A percentile compares a stretch with the other conserved stretches of the same genome.
Conservation (phyloP, 1,284 basidiomycete species). For the Mycena sp. region DNA sequence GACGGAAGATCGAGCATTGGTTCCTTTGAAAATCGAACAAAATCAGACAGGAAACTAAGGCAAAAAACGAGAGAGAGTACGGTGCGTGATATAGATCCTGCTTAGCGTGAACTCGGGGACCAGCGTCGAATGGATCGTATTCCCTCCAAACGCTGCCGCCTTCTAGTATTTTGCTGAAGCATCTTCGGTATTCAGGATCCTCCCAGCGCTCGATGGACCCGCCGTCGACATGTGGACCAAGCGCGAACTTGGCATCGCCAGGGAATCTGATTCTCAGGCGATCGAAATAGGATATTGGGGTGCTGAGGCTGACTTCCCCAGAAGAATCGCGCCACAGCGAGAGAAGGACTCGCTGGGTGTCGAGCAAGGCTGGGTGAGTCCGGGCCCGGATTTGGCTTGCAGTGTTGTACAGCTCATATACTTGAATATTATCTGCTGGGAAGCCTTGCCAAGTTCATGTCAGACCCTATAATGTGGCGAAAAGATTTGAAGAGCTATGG, state of each 20-base stretch:
- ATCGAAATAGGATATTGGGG: constrained; percentile 80
- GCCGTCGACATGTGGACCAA: constrained; percentile 83
- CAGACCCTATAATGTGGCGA: not conserved
- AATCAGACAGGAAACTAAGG: too few species aligned
- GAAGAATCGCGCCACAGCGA: constrained; percentile 63
- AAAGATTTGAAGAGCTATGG: not conserved
- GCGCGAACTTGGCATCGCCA: constrained; percentile 67
- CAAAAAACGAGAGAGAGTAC: too few species aligned
- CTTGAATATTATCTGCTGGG: constrained; percentile 74
- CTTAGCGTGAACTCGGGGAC: constrained; percentile 59
- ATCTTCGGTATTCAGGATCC: constrained; percentile 67
- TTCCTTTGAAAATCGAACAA: constrained; percentile 56
- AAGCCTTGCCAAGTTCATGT: constrained; percentile 62
- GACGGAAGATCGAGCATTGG: constrained; percentile 80
- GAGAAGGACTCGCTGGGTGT: constrained; percentile 64
- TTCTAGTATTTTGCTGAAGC: constrained; percentile 64
- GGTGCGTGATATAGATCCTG: constrained; percentile 65
- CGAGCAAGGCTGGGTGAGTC: constrained; percentile 60
- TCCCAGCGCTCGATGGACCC: constrained; percentile 85
- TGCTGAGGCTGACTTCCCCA: constrained; percentile 57
- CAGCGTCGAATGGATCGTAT: constrained; percentile 68
- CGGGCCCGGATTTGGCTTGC: constrained; percentile 61
- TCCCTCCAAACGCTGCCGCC: constrained; percentile 60
- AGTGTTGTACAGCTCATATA: constrained; percentile 79
- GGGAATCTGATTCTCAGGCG: constrained; percentile 79